Base-by-base conservation (phyloP, 768 basidiomycete species). In the Calvatia gigantea region DNA sequence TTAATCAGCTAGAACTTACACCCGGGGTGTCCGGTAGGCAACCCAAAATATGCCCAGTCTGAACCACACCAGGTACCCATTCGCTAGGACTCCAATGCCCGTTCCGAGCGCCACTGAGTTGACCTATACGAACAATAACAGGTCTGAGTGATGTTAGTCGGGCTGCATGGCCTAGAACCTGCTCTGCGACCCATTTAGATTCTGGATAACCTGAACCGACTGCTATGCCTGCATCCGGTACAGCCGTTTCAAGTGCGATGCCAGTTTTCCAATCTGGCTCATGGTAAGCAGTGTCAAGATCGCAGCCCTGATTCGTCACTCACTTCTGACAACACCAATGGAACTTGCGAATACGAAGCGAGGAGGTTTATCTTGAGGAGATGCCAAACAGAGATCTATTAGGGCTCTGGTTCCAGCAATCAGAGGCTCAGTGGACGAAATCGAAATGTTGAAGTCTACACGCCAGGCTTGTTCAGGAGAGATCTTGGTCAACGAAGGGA, bases 381-480 rank as follows among this genome's bases (percentile, higher is more conserved):
- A 73, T 4, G 62, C 62, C 0, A 71, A 67, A 4, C 72, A 69
- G 25, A 82, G 66, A 54, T 76, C 74, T 25, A 72, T 62, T 17
- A 73, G 61, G 38, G 75, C 72, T 4, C 76, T 72, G 2, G 73
- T 72, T 14, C 73, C 74, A 14, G 65, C 64, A 25, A 81, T 65
- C 54, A 66, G 72, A 3, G 73, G 67, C 46, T 79, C 78, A 38
- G 79, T 76, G 1, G 79, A 75, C 3, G 71, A 67, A 3, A 81
- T 60, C 0, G 70, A 56, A 21, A 74, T 28, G 54, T 78, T 81
- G 61, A 80, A 79, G 41, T 81, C 73, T n/a, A 80, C 62, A 21
- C 63, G 69, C 79, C 79, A 80, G 2, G 77, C 78, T n/a, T 42
- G 11, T 41, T 6, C 39, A 12, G 19, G 9, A 7, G n/a, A 11